These are phyloP conservation scores for Dictyostelium firmibasis DNA, from an alignment of 78 protist genomes.

Conservation along the genomic window DNA sequence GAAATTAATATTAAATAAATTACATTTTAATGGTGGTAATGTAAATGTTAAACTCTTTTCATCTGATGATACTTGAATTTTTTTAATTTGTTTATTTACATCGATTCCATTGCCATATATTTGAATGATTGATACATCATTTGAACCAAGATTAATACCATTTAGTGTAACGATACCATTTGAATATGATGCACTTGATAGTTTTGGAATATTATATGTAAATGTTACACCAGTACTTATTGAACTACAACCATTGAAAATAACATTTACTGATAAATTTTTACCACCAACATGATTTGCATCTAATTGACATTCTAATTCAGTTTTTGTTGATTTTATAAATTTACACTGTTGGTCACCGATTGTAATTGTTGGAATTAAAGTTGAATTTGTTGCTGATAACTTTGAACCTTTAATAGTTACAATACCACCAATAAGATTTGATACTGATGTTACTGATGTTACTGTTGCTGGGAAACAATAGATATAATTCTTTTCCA, in stretches of 20 bases:
- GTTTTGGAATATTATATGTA: not conserved
- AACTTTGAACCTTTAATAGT: not conserved
- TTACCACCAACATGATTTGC: not conserved
- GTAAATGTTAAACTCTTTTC: too few species aligned
- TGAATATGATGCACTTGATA: too few species aligned
- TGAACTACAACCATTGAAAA: not conserved
- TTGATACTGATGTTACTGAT: not conserved
- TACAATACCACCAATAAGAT: not conserved
- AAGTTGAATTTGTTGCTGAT: not conserved
- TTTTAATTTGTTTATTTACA: too few species aligned
- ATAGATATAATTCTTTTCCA: not conserved
- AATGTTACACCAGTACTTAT: not conserved
- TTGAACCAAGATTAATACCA: too few species aligned
- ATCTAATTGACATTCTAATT: not conserved
- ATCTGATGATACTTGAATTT: too few species aligned
- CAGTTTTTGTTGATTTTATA: not conserved
- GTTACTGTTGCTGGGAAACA: not conserved
- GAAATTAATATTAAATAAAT: too few species aligned
- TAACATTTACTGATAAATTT: not conserved
- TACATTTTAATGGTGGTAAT: too few species aligned
- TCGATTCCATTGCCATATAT: too few species aligned
- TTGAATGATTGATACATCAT: too few species aligned
- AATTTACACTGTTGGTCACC: not conserved
- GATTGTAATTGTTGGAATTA: not conserved
- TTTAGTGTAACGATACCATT: not conserved